Conservation (phyloP, 768 basidiomycete genomes). For the Lentinula sp. region DNA sequence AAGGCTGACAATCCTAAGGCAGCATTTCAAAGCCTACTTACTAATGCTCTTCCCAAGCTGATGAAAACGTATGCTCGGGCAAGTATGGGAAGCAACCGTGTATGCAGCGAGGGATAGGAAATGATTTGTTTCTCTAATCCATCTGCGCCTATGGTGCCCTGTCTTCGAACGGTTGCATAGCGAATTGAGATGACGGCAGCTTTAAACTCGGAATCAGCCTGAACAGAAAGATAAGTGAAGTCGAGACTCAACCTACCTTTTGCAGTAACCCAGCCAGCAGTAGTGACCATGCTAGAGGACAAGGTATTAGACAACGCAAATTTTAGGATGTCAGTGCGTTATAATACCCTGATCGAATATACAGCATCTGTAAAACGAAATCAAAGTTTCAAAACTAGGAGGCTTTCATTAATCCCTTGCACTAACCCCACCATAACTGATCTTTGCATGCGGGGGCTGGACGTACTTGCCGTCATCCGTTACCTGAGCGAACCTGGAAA, state of each 20-base stretch:
- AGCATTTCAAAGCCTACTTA: conserved; percentile 40
- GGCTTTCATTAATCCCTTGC: neutral
- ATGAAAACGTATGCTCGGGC: conserved; percentile 68
- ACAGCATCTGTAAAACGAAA: conserved; percentile 50
- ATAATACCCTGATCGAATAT: conserved; percentile 56
- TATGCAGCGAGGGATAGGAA: conserved; percentile 66
- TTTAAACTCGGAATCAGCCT: conserved; percentile 11
- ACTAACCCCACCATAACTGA: conserved; percentile 71
- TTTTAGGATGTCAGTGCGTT: neutral
- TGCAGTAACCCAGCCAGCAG: conserved; percentile 57
- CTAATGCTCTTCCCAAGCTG: conserved; percentile 52
- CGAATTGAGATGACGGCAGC: conserved; percentile 62
- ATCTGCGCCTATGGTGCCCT: conserved; percentile 45
- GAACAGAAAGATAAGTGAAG: neutral
- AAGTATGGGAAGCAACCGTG: conserved; percentile 66
- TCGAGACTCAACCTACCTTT: conserved; percentile 37
- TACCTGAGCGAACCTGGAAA: conserved; percentile 67
- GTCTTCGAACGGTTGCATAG: conserved; percentile 67
- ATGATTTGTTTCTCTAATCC: conserved; percentile 65
- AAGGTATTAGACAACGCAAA: neutral
- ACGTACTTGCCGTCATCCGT: conserved; percentile 60
- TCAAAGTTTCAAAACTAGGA: neutral
- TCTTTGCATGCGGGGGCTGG: conserved; percentile 63
- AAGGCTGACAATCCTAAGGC: too few relatives aligned
- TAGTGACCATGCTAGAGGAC: conserved; percentile 50